A percentile compares a stretch with the other conserved stretches of the same genome.
Conservation (phyloP, 768 basidiomycete species). For the Psilocybe tampanensis region DNA sequence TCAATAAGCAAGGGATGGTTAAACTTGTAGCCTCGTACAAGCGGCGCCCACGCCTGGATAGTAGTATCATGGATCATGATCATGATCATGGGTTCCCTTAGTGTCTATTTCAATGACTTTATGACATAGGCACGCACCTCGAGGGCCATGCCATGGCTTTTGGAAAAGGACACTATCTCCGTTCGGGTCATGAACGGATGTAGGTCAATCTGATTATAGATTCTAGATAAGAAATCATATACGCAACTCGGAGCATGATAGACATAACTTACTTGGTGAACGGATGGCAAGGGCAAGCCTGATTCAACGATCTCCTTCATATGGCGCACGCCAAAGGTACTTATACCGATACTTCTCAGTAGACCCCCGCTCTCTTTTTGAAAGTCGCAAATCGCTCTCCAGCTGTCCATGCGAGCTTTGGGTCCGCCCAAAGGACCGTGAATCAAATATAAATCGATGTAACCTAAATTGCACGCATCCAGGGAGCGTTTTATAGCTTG, state of each 20-base stretch:
- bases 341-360: slow-evolving; percentile 66
- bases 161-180: slow-evolving; percentile 63
- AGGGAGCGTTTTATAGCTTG: slow-evolving; percentile 57
- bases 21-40: slow-evolving; percentile 71
- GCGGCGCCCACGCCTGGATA: slow-evolving; percentile 69
- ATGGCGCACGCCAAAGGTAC: slow-evolving; percentile 61
- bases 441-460: slow-evolving; percentile 73
- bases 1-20: slow-evolving; percentile 49
- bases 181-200: slow-evolving; percentile 73
- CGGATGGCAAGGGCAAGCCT: slow-evolving; percentile 50
- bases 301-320: slow-evolving; percentile 51
- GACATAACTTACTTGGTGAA: slow-evolving; percentile 54
- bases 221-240: slow-evolving; percentile 2
- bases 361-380: slow-evolving; percentile 53
- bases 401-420: slow-evolving; percentile 57
- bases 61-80: neutral
- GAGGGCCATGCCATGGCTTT: slow-evolving; percentile 56
- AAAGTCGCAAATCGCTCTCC: slow-evolving; percentile 67
- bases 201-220: slow-evolving; percentile 44
- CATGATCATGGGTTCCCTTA: neutral
- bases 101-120: neutral
- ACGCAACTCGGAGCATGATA: slow-evolving; percentile 4
- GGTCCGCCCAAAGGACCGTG: slow-evolving; percentile 70
- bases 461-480: slow-evolving; percentile 53
- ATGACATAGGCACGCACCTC: slow-evolving; percentile 46